Base-by-base conservation (phyloP, 192 early-diverging fungal genomes). In the Rhizophlyctis rosea region DNA sequence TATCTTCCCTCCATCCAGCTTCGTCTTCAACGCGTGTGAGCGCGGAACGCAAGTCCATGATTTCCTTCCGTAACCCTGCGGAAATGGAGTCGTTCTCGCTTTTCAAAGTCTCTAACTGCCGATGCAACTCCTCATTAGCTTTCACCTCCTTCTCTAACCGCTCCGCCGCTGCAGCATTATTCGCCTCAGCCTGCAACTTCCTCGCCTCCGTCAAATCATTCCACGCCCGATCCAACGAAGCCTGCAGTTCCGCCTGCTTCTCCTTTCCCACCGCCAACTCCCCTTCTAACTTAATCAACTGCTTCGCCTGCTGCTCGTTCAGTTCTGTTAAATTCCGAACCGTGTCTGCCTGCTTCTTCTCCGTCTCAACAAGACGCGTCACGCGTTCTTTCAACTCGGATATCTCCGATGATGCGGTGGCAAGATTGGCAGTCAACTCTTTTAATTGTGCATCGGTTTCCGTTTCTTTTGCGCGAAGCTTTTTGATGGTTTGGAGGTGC, bases 401-500 rank as follows among this genome's bases (percentile, higher is more conserved):
- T 14, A 73, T 39, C 52, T 76, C 71, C 0, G 34, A 30, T 18
- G 3, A 21, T 1, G 61, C 13, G 2, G 14, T 13, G 48, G 70
- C 73, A 18, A 73, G 21, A 39, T 79, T 76, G 44, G 50, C 48
- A 21, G 23, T 34, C 4, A 65, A 54, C 2, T 70, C 73, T 48
- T 76, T 78, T n/a, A 68, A 16, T 54, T 72, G 60, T 35, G 85
- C 86, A 11, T 92, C 92, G 2, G 64, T 39, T 21, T 84, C 85
- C 25, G 71, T 74, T 65, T 77, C 80, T 62, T 91, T 88, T 0
- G 78, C 68, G 4, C 89, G 77, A 30, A 94, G 69, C 50, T 84
- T 81, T 63, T 94, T 94, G 68, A 90, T 85, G 0, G 81, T 79
- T 52, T 78, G 89, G 5, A 86, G 63, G 48, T 54, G 61, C 56